phyloP scores from a whole-genome alignment of 371 early-diverging fungal genomes.

The Mucor mucedo region DNA sequence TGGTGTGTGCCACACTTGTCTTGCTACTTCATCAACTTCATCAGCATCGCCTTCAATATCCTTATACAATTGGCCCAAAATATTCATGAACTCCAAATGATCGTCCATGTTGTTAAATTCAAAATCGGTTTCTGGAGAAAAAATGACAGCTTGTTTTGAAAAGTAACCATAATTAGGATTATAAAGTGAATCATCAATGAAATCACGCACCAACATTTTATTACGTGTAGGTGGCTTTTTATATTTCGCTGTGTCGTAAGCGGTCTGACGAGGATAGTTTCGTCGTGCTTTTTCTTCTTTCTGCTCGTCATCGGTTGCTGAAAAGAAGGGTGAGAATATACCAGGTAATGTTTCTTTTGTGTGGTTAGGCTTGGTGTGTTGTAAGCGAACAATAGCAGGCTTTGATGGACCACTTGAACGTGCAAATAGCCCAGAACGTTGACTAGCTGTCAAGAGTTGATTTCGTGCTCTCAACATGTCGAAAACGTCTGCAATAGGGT shows the following conservation, averaged over 20 bases:
- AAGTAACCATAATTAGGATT: slow-evolving; percentile 97
- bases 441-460: slow-evolving; percentile 3
- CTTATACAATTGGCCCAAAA: slow-evolving; percentile 79
- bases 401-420: not conserved
- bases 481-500: no score
- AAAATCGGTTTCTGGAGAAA: slow-evolving; percentile 78
- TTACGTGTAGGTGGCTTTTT: slow-evolving; percentile 59
- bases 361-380: slow-evolving; percentile 15
- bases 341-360: slow-evolving; percentile 16
- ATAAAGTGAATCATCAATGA: slow-evolving; percentile 95
- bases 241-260: slow-evolving; percentile 40
- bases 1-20: slow-evolving; percentile 98
- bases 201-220: slow-evolving; percentile 85
- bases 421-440: not conserved
- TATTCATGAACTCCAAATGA: slow-evolving; percentile 81
- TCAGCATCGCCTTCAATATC: slow-evolving; percentile 74
- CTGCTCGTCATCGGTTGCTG: slow-evolving; percentile 34
- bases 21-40: slow-evolving; percentile 64
- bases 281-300: slow-evolving; percentile 35
- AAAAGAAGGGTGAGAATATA: slow-evolving; percentile 41
- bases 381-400: slow-evolving; percentile 14
- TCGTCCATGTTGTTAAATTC: slow-evolving; percentile 73
- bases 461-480: slow-evolving; percentile 7
- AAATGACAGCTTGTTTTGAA: slow-evolving; percentile 91
- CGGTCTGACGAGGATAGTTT: slow-evolving; percentile 47